Conservation (phyloP, 2,329 filamentous ascomycete genomes). For the Alternaria infectoria region DNA sequence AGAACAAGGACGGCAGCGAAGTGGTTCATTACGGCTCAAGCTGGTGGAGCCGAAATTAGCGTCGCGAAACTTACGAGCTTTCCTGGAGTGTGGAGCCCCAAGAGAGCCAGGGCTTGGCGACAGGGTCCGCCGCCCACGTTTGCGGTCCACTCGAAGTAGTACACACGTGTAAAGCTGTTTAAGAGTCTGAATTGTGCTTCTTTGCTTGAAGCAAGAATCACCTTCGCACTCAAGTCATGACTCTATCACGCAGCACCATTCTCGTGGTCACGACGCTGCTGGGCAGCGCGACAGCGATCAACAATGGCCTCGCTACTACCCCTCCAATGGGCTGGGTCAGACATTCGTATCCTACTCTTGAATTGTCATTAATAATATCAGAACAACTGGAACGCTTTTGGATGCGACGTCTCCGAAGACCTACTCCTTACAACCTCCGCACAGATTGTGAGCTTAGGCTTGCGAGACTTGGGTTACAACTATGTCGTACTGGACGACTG, state of each 20-base stretch:
- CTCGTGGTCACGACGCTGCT: conserved; percentile 17
- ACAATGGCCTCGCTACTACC: conserved; percentile 31
- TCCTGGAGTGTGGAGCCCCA: conserved; percentile 10
- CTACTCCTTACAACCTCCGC: conserved; percentile 34
- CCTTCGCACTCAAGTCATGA: conserved; percentile 7
- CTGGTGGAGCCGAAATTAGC: conserved; percentile 9
- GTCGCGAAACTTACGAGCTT: conserved; percentile 28
- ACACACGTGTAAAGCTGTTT: conserved; percentile 6
- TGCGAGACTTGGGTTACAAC: conserved; percentile 38
- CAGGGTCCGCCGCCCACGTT: neutral
- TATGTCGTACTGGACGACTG: conserved; percentile 70
- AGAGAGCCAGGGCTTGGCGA: conserved; percentile 5
- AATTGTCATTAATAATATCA: neutral
- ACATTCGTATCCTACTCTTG: no score
- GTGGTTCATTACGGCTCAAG: neutral
- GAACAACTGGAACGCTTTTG: conserved; percentile 37
- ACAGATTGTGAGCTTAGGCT: conserved; percentile 29
- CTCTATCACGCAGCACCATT: conserved; percentile 13
- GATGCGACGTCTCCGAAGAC: conserved; percentile 36
- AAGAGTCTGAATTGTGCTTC: neutral
- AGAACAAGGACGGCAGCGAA: neutral
- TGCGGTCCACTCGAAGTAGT: neutral
- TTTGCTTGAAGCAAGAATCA: neutral
- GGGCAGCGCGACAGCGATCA: conserved; percentile 25
- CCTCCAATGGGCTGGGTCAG: conserved; percentile 33